phyloP scores from a whole-genome alignment of 2,329 filamentous ascomycete species.

The Talaromyces sp. region DNA sequence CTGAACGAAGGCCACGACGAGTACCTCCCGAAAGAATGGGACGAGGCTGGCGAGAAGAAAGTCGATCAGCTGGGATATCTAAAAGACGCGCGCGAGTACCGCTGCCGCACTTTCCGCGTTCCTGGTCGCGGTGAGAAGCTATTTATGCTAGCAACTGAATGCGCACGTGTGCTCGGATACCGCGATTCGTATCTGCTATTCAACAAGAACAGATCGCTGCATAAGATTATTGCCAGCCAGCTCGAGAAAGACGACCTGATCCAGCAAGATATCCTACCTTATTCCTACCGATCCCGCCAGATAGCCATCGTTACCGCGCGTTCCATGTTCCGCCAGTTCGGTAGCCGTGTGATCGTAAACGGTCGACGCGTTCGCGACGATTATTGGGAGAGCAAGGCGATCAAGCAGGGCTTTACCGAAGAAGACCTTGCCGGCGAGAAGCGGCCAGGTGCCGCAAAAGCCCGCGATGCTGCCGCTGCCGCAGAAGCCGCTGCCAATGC shows the following conservation, averaged over 20 bases:
- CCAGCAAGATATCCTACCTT: constrained; percentile 87
- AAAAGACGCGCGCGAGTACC: constrained; percentile 77
- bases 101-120: constrained; percentile 88
- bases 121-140: constrained; percentile 87
- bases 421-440: constrained; percentile 95
- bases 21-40: constrained; percentile 87
- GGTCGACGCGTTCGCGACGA: constrained; percentile 91
- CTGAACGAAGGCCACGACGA: constrained; percentile 85
- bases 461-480: constrained; percentile 72
- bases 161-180: constrained; percentile 87
- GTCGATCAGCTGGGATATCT: constrained; percentile 78
- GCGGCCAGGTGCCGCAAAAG: constrained; percentile 83
- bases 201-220: constrained; percentile 95
- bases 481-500: constrained; percentile 57
- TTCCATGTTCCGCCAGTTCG: constrained; percentile 98
- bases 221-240: constrained; percentile 96
- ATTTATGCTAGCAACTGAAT: constrained; percentile 98
- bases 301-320: constrained; percentile 96
- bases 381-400: constrained; percentile 96
- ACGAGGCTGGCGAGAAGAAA: constrained; percentile 92
- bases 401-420: constrained; percentile 97
- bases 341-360: constrained; percentile 84
- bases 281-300: constrained; percentile 95
- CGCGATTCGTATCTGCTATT: constrained; percentile 97
- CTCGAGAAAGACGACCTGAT: constrained; percentile 96